Percentiles rank a stretch among this genome's conserved stretches.
phyloP scores from a whole-genome alignment of 805 yeast genomes.

The Saccharomycopsis babjevae region DNA sequence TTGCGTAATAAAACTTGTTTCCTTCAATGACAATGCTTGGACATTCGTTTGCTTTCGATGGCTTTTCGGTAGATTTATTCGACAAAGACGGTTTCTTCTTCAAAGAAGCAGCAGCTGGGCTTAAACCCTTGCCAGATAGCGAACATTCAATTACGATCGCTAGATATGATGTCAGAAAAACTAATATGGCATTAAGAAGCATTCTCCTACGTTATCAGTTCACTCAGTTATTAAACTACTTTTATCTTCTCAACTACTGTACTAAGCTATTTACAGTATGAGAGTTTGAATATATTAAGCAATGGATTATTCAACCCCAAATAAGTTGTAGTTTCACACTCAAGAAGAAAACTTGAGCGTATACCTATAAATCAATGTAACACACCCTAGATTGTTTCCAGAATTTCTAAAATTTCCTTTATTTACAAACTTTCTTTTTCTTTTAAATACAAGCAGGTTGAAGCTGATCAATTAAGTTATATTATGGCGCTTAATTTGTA shows the following conservation, averaged over 20 bases:
- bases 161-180: not conserved
- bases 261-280: too few species aligned
- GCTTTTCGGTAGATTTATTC: not conserved
- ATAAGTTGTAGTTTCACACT: too few species aligned
- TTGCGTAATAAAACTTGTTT: constrained; percentile 65
- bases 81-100: not conserved
- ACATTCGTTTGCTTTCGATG: constrained; percentile 26
- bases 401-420: not conserved
- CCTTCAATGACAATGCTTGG: constrained; percentile 67
- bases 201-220: not conserved
- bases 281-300: too few species aligned
- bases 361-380: too few species aligned
- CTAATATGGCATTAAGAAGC: not conserved
- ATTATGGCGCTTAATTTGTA: not conserved
- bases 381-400: too few species aligned
- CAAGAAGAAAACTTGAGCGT: too few species aligned
- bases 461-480: not conserved
- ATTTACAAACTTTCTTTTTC: not conserved
- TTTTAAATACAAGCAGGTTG: not conserved
- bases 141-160: not conserved
- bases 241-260: too few species aligned
- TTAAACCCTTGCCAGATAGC: not conserved
- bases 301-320: too few species aligned
- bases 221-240: too few species aligned
- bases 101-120: not conserved